Percentiles rank a stretch among this genome's conserved stretches.
Conservation (phyloP, 2,329 filamentous ascomycete genomes). For the Sporothrix mexicana region DNA sequence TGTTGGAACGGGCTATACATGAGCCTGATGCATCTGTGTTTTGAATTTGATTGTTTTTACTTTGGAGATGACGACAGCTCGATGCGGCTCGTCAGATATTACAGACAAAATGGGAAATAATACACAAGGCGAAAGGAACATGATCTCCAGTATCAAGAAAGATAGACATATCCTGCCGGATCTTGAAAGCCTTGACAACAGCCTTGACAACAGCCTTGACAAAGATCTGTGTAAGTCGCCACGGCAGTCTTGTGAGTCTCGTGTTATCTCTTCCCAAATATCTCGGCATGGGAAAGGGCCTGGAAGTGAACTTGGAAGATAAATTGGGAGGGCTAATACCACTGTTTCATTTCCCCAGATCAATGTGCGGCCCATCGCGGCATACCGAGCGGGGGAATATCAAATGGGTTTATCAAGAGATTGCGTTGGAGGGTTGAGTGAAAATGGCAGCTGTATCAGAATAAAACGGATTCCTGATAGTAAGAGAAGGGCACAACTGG, state of each 20-base stretch:
- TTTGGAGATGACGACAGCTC: constrained; percentile 5
- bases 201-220: background rate
- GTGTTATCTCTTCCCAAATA: background rate
- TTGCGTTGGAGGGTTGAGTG: background rate
- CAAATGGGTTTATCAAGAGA: background rate
- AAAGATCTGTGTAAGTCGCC: background rate
- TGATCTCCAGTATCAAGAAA: background rate
- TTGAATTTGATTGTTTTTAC: background rate
- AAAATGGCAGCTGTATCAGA: background rate
- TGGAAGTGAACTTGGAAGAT: background rate
- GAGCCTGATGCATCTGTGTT: background rate
- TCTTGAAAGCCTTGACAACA: too few species aligned
- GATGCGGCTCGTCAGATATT: background rate
- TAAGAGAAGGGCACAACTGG: background rate
- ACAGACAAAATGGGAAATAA: background rate
- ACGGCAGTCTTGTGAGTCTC: background rate
- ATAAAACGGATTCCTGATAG: background rate
- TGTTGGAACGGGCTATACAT: background rate
- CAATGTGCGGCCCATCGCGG: constrained; percentile 11
- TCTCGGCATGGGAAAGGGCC: constrained; percentile 2
- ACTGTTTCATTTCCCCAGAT: constrained; percentile 8
- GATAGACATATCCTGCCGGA: background rate
- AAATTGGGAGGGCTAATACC: background rate
- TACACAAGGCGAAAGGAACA: background rate
- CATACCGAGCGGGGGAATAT: constrained; percentile 6